A percentile compares a stretch with the other conserved stretches of the same genome.
Conservation (phyloP, 2,329 filamentous ascomycete species). For the Helotiales sp. region DNA sequence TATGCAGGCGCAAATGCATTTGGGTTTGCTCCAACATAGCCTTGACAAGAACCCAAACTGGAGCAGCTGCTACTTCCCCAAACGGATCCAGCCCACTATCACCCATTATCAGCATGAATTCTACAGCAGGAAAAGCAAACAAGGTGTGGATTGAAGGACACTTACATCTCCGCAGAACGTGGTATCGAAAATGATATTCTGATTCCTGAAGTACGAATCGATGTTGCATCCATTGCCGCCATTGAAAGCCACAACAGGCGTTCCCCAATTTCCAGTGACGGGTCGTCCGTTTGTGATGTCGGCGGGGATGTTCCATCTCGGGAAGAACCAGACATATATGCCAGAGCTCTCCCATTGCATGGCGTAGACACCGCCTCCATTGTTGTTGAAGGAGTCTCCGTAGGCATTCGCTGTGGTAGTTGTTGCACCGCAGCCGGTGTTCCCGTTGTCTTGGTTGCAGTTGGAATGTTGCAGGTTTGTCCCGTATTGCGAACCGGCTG, state of each 20-base stretch:
- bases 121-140: not conserved
- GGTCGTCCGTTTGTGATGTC: constrained; percentile 65
- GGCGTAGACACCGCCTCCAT: constrained; percentile 70
- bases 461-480: constrained; percentile 46
- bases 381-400: constrained; percentile 69
- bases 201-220: constrained; percentile 65
- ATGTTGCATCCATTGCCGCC: constrained; percentile 69
- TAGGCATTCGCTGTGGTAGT: constrained; percentile 53
- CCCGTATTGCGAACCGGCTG: constrained; percentile 49
- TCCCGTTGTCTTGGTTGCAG: constrained; percentile 55
- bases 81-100: constrained; percentile 35
- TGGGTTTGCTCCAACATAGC: constrained; percentile 37
- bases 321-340: constrained; percentile 80
- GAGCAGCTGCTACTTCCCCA: constrained; percentile 29
- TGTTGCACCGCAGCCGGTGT: constrained; percentile 44
- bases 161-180: constrained; percentile 73
- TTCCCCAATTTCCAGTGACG: constrained; percentile 69
- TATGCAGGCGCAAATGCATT: constrained; percentile 35
- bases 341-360: constrained; percentile 71
- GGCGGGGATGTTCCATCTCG: constrained; percentile 64
- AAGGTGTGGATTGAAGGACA: not conserved
- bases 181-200: constrained; percentile 75
- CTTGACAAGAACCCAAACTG: constrained; percentile 26
- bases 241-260: constrained; percentile 69
- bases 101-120: not conserved